Evolutionary conservation across 2,329 filamentous ascomycete species (phyloP), one percentile per base, ranked within the genome.

Genomic region (Cordyceps javanica): DNA sequence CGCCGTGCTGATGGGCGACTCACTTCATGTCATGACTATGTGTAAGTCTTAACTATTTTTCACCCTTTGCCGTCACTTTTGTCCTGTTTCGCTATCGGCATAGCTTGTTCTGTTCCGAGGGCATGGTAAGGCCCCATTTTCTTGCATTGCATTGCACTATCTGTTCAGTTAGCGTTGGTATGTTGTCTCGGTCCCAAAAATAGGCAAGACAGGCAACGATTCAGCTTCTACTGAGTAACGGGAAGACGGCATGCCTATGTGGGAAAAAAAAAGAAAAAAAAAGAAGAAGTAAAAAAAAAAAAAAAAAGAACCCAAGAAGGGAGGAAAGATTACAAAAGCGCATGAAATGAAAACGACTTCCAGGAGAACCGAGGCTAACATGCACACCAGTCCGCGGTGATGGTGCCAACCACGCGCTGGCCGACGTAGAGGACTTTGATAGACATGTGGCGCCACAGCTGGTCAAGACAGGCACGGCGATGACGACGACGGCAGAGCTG

Each of bases 21-120:
- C 81, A 0, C 71, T 82, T 3, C 81, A 85, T 65, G 73, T 78
- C 0, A 84, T 84, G 81, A 77, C 78, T 0, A 83, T 83, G 81
- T 83, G 79, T 83, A 73, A 67, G 79, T 67, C n/a, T 16, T 34
- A 19, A 46, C 51, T 36, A 50, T 6, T 8, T 16, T 19, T 48
- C 28, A 26, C 25, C 10, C 25, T 10, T 51, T 23, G 26, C 39
- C 25, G 28, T 28, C 16, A 11, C 25, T 52, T 41, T 30, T 44
- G n/a, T 44, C 14, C 11, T 14, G 16, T 16, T 3, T 16, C 25
- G 8, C 38, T 30, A 21, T 41, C n/a, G 50, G 25, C 32, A 44
- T 23, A 13, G 7, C 19, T 13, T 14, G 3, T 30, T 26, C 19
- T 9, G 38, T 34, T 26, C 50, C 38, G n/a, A 42, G 26, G 5